Evolutionary conservation across 1,139 yeast genomes (phyloP).

Genomic region (Protomyces lactucae-debilis): DNA sequence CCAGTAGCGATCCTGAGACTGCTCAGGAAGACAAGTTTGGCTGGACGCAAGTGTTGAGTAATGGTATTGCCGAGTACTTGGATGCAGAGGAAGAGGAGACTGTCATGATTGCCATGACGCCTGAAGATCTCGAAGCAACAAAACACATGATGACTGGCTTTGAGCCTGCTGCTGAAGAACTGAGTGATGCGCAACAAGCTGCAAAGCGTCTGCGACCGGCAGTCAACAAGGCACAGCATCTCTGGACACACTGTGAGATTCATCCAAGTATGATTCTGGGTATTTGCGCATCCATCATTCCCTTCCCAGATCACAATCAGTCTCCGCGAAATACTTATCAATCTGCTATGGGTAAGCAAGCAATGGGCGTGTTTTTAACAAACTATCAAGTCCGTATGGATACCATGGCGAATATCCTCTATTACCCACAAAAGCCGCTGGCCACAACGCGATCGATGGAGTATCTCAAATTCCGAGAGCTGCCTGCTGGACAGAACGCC

Average conservation of each 20-base stretch:
- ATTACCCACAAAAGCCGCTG: constrained; percentile 97
- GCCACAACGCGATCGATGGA: constrained; percentile 99
- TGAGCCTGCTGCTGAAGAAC: constrained; percentile 36
- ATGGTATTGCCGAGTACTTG: constrained; percentile 87
- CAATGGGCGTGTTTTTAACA: constrained; percentile 99
- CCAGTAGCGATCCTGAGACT: constrained; percentile 53
- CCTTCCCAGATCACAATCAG: constrained; percentile 99
- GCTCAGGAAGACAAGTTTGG: constrained; percentile 59
- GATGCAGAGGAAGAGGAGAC: constrained; percentile 99
- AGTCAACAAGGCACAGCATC: constrained; percentile 60
- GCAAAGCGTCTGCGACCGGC: constrained; percentile 83
- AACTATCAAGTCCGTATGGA: constrained; percentile 97
- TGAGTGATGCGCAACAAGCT: constrained; percentile 56
- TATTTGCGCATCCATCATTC: constrained; percentile 97
- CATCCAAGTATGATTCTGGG: constrained; percentile 99
- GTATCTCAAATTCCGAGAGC: constrained; percentile 89
- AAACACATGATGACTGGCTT: constrained; percentile 51
- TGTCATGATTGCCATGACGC: constrained; percentile 97
- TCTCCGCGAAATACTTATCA: constrained; percentile 99
- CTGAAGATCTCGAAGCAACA: constrained; percentile 82
- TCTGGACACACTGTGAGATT: constrained; percentile 97
- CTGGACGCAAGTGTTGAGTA: constrained; percentile 78
- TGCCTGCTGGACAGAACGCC: constrained; percentile 99
- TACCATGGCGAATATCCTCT: constrained; percentile 95
- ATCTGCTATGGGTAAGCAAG: constrained; percentile 99